Evolutionary conservation across 169 alveolate genomes (phyloP), one percentile per base, ranked within the genome.

Genomic region (Eimeria mitis): DNA sequence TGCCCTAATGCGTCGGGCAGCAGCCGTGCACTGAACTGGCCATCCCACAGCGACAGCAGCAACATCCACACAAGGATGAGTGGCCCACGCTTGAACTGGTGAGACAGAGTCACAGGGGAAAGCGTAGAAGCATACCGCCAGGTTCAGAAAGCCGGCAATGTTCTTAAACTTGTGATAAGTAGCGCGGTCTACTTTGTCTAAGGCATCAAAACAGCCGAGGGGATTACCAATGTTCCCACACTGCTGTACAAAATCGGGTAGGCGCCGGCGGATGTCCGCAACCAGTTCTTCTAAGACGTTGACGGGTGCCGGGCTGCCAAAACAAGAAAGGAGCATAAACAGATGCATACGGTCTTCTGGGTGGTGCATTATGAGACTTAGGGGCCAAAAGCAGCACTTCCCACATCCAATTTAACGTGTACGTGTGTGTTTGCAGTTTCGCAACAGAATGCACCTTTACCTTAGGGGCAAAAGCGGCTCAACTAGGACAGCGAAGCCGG

Each of bases 201-300:
- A 54, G 59, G 92, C 88, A 54, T 84, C 94, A 52, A 94, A 89
- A 11, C 94, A 88, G 0, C 75, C 88, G 8, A 65, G 83, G 47
- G 76, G 94, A 56, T 61, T 81, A 6, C 96, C 96, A 56, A 88
- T 88, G 37, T 37, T 61, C 37, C 73, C 61, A 83, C 96, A 94
- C 94, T 94, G 96, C 89, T 71, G 96, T 21, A 83, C 96, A 40
- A 81, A 94, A 81, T 81, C 89, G 70, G 96, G 96, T 7, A 94
- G 88, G 79, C 83, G 42, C 68, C 76, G 81, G 49, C 88, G 68
- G 49, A 94, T 88, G 42, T 40, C 56, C 59, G 91, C 88, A 54
- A 84, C 81, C 71, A 94, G 89, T 73, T 94, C 96, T 63, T 94
- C 92, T 28, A 75, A 63, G 89, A 94, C 96, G 79, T 70, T 84